phyloP scores from a whole-genome alignment of 257 asterid species.

The Scutellaria barbata region DNA sequence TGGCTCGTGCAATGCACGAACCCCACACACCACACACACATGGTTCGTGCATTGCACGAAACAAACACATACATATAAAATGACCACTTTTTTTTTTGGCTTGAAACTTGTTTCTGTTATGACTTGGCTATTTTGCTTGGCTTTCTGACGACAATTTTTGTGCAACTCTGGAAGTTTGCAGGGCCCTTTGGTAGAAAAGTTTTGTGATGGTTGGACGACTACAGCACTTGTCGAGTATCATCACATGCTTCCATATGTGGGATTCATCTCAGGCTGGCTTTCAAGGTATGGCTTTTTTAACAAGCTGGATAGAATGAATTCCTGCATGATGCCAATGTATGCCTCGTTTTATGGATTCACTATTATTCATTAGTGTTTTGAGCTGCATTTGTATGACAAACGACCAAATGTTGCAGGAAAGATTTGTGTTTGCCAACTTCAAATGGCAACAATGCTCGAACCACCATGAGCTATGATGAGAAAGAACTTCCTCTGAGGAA shows the following conservation, averaged over 20 bases:
- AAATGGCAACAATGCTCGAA: constrained; percentile 27
- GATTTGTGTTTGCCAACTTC: constrained; percentile 32
- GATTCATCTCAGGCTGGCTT: constrained; percentile 53
- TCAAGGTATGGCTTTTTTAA: too few species aligned
- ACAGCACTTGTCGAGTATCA: constrained; percentile 50
- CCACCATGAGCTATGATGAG: constrained; percentile 9
- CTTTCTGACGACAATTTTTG: constrained; percentile 19
- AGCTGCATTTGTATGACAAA: constrained; percentile 27
- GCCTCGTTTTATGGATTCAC: neutral
- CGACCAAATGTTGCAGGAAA: constrained; percentile 50
- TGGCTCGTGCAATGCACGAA: too few species aligned
- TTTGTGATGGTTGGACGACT: constrained; percentile 44
- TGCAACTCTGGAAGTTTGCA: constrained; percentile 49
- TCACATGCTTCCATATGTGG: constrained; percentile 67
- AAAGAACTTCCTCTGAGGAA: constrained; percentile 26
- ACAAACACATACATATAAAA: too few species aligned
- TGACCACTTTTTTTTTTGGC: neutral
- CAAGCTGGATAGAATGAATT: neutral
- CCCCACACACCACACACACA: too few species aligned
- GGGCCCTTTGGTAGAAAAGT: constrained; percentile 59
- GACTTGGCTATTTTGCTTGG: neutral
- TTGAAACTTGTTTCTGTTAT: neutral
- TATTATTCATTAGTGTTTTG: neutral
- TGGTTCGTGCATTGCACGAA: too few species aligned
- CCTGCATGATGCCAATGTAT: neutral